Evolutionary conservation across 2,329 filamentous ascomycete genomes (phyloP).

Genomic region (Colletotrichum camelliae): DNA sequence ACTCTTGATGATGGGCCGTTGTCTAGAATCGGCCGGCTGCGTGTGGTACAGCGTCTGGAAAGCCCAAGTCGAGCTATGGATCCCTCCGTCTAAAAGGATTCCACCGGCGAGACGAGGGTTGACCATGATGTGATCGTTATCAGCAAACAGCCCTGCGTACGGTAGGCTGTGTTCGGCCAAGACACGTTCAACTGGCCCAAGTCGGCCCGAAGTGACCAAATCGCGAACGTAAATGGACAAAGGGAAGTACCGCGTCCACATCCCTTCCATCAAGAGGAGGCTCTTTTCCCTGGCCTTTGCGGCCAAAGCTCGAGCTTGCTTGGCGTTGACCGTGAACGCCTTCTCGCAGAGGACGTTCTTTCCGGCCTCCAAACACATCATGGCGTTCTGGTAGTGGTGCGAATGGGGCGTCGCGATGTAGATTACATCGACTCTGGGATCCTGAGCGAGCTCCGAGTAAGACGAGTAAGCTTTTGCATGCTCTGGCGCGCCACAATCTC

Average conservation of each 20-base stretch:
- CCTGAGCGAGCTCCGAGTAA: slow-evolving; percentile 81
- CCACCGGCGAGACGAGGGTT: slow-evolving; percentile 85
- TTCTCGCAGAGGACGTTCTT: slow-evolving; percentile 94
- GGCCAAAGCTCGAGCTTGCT: slow-evolving; percentile 75
- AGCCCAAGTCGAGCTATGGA: slow-evolving; percentile 89
- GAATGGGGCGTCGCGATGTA: slow-evolving; percentile 92
- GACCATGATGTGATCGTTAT: slow-evolving; percentile 75
- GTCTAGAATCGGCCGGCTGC: slow-evolving; percentile 66
- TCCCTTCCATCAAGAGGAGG: slow-evolving; percentile 82
- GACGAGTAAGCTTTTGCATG: slow-evolving; percentile 77
- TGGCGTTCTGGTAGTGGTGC: slow-evolving; percentile 90
- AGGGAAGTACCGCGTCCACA: slow-evolving; percentile 91
- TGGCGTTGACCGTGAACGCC: slow-evolving; percentile 83
- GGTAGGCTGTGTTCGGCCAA: slow-evolving; percentile 63
- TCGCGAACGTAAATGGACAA: slow-evolving; percentile 78
- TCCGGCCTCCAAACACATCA: slow-evolving; percentile 81
- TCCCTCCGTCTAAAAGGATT: slow-evolving; percentile 81
- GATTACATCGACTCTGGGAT: slow-evolving; percentile 81
- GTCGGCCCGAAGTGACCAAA: slow-evolving; percentile 58
- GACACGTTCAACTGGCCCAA: slow-evolving; percentile 68
- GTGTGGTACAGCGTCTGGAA: slow-evolving; percentile 89
- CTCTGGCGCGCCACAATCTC: slow-evolving; percentile 64
- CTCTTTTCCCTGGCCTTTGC: slow-evolving; percentile 75
- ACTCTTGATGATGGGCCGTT: slow-evolving; percentile 70
- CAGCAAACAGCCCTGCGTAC: slow-evolving; percentile 61